phyloP scores from a whole-genome alignment of 2,329 filamentous ascomycete genomes.

The Fusarium newnesense region DNA sequence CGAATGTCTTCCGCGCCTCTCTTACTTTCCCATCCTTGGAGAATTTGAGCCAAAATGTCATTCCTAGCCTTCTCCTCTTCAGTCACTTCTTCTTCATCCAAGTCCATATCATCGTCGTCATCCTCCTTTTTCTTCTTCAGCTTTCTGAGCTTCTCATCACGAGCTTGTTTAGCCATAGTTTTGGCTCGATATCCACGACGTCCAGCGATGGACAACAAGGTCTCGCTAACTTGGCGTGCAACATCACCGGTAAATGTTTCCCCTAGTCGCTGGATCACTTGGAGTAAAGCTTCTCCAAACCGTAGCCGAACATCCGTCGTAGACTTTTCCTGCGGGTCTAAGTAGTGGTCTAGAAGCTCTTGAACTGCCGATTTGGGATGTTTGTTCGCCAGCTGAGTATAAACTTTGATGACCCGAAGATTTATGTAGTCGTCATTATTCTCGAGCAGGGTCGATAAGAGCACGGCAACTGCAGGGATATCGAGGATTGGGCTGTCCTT shows the following conservation, averaged over 20 bases:
- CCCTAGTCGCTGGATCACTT: slow-evolving; percentile 70
- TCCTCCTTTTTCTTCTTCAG: slow-evolving; percentile 61
- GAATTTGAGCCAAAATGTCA: slow-evolving; percentile 66
- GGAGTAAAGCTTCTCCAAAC: slow-evolving; percentile 74
- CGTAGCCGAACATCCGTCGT: slow-evolving; percentile 72
- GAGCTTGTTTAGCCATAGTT: slow-evolving; percentile 65
- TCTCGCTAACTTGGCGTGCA: slow-evolving; percentile 64
- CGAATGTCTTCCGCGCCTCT: slow-evolving; percentile 75
- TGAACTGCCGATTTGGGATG: slow-evolving; percentile 71
- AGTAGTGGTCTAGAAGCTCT: slow-evolving; percentile 74
- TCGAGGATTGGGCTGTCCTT: slow-evolving; percentile 69
- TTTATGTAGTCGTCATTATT: slow-evolving; percentile 79
- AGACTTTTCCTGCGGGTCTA: slow-evolving; percentile 69
- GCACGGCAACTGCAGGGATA: slow-evolving; percentile 70
- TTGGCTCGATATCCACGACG: slow-evolving; percentile 70
- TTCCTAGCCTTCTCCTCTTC: slow-evolving; percentile 58
- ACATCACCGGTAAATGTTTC: slow-evolving; percentile 65
- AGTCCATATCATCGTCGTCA: slow-evolving; percentile 56
- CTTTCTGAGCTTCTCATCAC: slow-evolving; percentile 59
- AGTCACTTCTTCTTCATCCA: slow-evolving; percentile 61
- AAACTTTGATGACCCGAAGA: slow-evolving; percentile 72
- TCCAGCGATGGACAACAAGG: slow-evolving; percentile 71
- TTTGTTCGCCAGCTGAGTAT: slow-evolving; percentile 68
- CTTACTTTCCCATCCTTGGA: slow-evolving; percentile 74
- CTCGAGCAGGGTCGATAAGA: slow-evolving; percentile 71